phyloP scores from a whole-genome alignment of 2,329 filamentous ascomycete genomes.

The Ramularia collo-cygni region DNA sequence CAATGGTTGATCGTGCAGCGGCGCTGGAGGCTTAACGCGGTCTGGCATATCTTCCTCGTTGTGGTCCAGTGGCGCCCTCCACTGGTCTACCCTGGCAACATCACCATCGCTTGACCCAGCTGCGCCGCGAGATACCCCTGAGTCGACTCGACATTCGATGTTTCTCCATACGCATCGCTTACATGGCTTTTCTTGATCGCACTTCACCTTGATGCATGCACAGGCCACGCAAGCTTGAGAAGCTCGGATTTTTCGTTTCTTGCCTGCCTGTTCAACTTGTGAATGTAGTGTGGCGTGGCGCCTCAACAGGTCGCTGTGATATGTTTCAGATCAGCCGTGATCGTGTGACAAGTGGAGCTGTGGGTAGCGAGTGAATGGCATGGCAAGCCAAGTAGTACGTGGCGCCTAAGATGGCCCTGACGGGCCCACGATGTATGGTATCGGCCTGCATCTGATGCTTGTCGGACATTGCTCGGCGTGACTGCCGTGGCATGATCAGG shows the following conservation, averaged over 20 bases:
- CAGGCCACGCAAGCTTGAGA: conserved; percentile 17
- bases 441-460: too few relatives aligned
- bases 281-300: conserved; percentile 16
- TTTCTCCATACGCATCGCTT: conserved; percentile 16
- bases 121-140: conserved; percentile 2
- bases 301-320: conserved; percentile 14
- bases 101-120: conserved; percentile 1
- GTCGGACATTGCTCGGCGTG: too few relatives aligned
- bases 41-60: too few relatives aligned
- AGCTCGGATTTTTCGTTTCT: conserved; percentile 18
- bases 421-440: too few relatives aligned
- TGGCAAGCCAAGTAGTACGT: too few relatives aligned
- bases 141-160: conserved; percentile 15
- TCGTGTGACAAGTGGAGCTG: too few relatives aligned
- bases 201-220: conserved; percentile 18
- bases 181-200: conserved; percentile 19
- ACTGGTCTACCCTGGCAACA: conserved; percentile 6
- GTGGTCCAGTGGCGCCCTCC: conserved; percentile 7
- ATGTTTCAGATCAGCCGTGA: too few relatives aligned
- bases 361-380: too few relatives aligned
- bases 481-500: background rate
- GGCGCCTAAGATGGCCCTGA: too few relatives aligned
- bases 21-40: too few relatives aligned
- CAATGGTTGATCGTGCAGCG: too few relatives aligned
- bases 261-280: conserved; percentile 14